Base-by-base conservation (phyloP, 2,329 filamentous ascomycete species). In the Rhinocladiella mackenziei region DNA sequence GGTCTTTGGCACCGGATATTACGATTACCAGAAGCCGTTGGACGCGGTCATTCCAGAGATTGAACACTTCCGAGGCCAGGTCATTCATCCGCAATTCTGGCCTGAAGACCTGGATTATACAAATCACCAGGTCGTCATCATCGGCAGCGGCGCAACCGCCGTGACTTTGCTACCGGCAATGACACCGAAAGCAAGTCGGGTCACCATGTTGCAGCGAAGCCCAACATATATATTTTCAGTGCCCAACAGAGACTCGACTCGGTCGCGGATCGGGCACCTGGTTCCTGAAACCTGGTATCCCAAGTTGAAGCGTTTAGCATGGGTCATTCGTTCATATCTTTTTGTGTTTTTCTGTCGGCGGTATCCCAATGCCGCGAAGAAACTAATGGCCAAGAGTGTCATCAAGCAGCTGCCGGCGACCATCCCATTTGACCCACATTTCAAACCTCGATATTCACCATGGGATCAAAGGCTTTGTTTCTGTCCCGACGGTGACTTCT, bases 201-300 rank as follows among this genome's bases (percentile, higher is more conserved):
- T 88, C 18, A 89, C 85, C 1, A 87, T 91, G 77, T 72, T 94
- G 2, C 87, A 94, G 65, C 79, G 87, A 44, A 86, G 80, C 35
- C 87, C 87, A 0, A 76, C 74, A 0, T 89, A 86, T 57, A 72
- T 89, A 39, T 53, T 83, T 25, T 15, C 32, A 15, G 32, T 43
- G n/a, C 47, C 47, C 6, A 8, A 14, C 14, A 32, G 68, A 13
- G 11, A 11, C 23, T 26, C 23, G 7, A 11, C 23, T 26, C 23
- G 23, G 23, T 26, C 23, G 11, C 11, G 23, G 23, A 7, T 26
- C 23, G 23, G 7, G 7, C 23, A 11, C 23, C 23, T 26, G 7
- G 11, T 26, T 26, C 23, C 23, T 7, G 23, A 26, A 7, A 26
- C 11, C 11, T 11, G 7, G 11, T 26, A 26, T 26, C 23, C 7